Conservation (phyloP, 352 stramenopile species). For the Phytopythium mirpurense region DNA sequence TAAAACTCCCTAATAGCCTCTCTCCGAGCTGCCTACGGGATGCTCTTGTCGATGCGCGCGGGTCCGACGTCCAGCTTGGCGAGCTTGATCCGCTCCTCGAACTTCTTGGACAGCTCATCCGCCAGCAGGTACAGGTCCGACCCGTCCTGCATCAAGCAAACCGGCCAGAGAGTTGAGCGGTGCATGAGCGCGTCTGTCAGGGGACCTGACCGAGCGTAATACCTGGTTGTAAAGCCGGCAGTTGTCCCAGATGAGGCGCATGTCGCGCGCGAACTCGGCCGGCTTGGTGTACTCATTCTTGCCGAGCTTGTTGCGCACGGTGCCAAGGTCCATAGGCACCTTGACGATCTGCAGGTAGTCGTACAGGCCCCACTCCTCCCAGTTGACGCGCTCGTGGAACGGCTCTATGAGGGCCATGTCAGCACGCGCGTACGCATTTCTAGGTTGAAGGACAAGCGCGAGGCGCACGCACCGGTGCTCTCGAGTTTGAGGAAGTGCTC, state of each 20-base stretch:
- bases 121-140: slow-evolving; percentile 85
- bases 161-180: background rate
- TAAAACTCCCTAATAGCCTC: too few species aligned
- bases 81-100: slow-evolving; percentile 82
- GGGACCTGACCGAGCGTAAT: too few species aligned
- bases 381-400: slow-evolving; percentile 86
- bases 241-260: slow-evolving; percentile 85
- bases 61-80: slow-evolving; percentile 78
- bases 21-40: slow-evolving; percentile 35
- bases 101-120: slow-evolving; percentile 82
- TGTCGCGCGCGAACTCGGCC: slow-evolving; percentile 76
- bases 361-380: slow-evolving; percentile 86
- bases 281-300: slow-evolving; percentile 86
- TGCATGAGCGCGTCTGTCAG: background rate
- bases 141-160: slow-evolving; percentile 41
- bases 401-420: slow-evolving; percentile 30
- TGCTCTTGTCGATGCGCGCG: slow-evolving; percentile 55
- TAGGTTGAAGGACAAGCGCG: too few species aligned
- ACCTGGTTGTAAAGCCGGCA: slow-evolving; percentile 85
- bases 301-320: slow-evolving; percentile 69
- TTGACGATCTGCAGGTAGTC: slow-evolving; percentile 92
- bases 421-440: background rate
- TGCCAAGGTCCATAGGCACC: slow-evolving; percentile 89
- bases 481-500: slow-evolving; percentile 84
- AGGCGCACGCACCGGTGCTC: slow-evolving; percentile 43